These are phyloP conservation scores for Colletotrichum horii DNA, from an alignment of 2,329 filamentous ascomycete species.

Conservation along the genomic window DNA sequence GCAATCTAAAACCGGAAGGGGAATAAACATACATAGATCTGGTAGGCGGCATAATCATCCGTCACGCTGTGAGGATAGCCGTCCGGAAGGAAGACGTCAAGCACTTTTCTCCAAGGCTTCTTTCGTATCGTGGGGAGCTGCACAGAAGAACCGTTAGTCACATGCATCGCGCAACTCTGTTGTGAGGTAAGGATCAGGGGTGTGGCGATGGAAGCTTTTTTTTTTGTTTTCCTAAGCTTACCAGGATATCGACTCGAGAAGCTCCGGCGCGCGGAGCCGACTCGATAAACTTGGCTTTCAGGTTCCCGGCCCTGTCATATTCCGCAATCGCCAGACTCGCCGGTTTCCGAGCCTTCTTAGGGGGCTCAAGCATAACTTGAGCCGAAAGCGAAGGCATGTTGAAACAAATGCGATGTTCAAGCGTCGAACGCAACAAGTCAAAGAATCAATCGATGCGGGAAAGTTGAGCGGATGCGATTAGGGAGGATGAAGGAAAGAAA, in stretches of 20 bases:
- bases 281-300: conserved; percentile 15
- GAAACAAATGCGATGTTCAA: not conserved
- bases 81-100: conserved; percentile 14
- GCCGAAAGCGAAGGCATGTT: not conserved
- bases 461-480: not conserved
- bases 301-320: conserved; percentile 12
- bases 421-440: not conserved
- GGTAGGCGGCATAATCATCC: conserved; percentile 17
- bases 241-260: conserved; percentile 11
- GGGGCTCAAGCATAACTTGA: not conserved
- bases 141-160: not conserved
- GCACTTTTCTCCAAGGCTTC: conserved; percentile 5
- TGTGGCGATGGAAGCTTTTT: not conserved
- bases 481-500: not conserved
- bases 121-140: conserved; percentile 9
- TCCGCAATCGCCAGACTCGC: not conserved
- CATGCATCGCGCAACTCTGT: not conserved
- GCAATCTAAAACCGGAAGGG: accelerated
- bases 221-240: not conserved
- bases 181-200: not conserved
- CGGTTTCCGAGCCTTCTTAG: not conserved
- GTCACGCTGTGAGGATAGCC: conserved; percentile 17
- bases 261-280: not conserved
- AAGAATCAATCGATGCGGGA: not conserved
- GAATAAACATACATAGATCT: conserved; percentile 6